Evolutionary conservation across 1,284 basidiomycete genomes (phyloP), one percentile per base, ranked within the genome.

Genomic region (Cryptococcus sp.): DNA sequence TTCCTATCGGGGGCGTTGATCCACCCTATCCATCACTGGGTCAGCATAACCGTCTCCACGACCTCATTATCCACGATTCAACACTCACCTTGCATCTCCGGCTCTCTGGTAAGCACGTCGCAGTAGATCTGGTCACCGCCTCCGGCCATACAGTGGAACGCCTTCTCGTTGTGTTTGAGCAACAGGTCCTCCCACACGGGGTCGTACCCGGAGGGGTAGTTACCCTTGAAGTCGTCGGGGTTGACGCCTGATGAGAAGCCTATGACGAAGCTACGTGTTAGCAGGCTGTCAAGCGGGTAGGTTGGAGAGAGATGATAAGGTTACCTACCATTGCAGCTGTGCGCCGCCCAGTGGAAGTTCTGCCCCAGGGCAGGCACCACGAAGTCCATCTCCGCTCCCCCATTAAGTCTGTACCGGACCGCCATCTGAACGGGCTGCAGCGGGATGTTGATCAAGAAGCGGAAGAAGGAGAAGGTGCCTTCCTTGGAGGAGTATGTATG

Each of bases 101-200:
- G 77, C 63, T 82, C 80, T 51, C 72, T 65, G 5, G 76, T 77
- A 46, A 80, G 64, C 4, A 77, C 68, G 63, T 81, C 79, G 55
- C 78, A 79, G 66, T 80, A 79, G 47, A 80, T 76, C 70, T 78
- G 77, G 58, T 78, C 77, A 39, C 77, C 78, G 15, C 77, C 77
- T 13, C 78, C 78, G 11, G 79, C 74, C 68, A 79, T 71, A 53
- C 82, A 85, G 71, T 98, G 95, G 74, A 91, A 95, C 0, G 94
- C 92, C 58, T 81, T 79, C 64, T 85, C 81, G 2, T 82, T 81
- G 68, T 98, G 95, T 64, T 88, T 86, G 43, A 82, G 79, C 33
- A 98, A 82, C 42, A 98, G 77, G 76, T 98, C 94, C 64, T 87
- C 82, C 95, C 95, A 98, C 9, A 98, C 85, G 11, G 89, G 91